Conservation (phyloP, 2,329 filamentous ascomycete species). For the Apiospora arundinis region DNA sequence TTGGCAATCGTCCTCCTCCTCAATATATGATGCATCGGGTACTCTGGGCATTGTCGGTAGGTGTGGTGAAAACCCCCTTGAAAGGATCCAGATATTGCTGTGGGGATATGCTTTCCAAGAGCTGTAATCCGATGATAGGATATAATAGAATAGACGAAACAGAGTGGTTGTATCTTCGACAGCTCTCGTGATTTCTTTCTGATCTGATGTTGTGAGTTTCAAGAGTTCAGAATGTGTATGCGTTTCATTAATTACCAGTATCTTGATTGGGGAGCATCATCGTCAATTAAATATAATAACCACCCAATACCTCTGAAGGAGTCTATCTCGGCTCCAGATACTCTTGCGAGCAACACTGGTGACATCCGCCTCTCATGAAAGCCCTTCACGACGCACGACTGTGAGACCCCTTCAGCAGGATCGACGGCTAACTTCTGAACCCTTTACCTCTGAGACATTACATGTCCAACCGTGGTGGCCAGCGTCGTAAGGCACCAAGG, state of each 20-base stretch:
- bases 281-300: neutral
- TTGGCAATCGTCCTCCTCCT: conserved; percentile 7
- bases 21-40: neutral
- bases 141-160: no score
- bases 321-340: neutral
- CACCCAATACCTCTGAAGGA: neutral
- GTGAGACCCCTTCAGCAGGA: neutral
- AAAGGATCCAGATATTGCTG: neutral
- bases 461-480: neutral
- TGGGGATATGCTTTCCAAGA: neutral
- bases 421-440: neutral
- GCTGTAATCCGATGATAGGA: neutral
- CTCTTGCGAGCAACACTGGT: no score
- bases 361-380: neutral
- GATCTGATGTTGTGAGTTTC: neutral
- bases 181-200: no score
- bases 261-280: neutral
- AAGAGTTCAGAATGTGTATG: no score
- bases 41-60: neutral
- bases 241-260: neutral
- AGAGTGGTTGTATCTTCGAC: neutral
- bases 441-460: neutral
- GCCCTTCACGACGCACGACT: neutral
- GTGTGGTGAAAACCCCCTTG: neutral
- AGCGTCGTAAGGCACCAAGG: neutral